Evolutionary conservation across 345 rosid species (phyloP), one percentile per base, ranked within the genome.

Genomic region (Fremontodendron californicum): DNA sequence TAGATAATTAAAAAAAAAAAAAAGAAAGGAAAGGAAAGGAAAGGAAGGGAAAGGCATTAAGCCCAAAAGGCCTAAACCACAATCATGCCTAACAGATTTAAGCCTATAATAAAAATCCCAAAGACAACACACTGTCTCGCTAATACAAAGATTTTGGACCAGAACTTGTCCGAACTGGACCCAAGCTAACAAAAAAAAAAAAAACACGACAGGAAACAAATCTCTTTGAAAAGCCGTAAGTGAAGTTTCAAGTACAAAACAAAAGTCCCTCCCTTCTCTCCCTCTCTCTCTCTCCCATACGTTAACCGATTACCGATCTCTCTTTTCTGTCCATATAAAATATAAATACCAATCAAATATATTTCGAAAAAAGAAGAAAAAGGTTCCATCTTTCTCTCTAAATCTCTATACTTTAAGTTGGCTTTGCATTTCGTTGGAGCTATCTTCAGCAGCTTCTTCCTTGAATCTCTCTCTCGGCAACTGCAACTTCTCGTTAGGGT

Each of bases 401-500:
- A 12, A 19, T 76, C 27, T 42, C 51, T 37, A 8, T 5, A 42
- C 25, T 77, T 63, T 43, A 10, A 31, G 54, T 63, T 62, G 42
- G 42, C 40, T 23, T 21, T 68, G 57, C 33, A 27, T 43, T 40
- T 21, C 37, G 16, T 21, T 31, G 54, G 31, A 42, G 64, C 63
- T 6, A 29, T 77, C 57, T 6, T 39, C 74, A 27, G 42, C n/a
- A 68, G 43, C 74, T 55, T 52, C 66, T 33, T 45, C n/a, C 29
- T 33, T 46, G 5, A 42, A 57, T 33, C 33, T 73, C 61, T 46
- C 58, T 33, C 55, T 19, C 58, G 42, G 33, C 65, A 58, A 39
- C 23, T 68, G 33, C 65, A 58, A 39, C 23, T 68, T 67, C 74
- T 52, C 15, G 39, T 71, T 77, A 77, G 79, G 79, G 79, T 77